phyloP scores from a whole-genome alignment of 2,329 filamentous ascomycete genomes.

The Drechslera avenae region DNA sequence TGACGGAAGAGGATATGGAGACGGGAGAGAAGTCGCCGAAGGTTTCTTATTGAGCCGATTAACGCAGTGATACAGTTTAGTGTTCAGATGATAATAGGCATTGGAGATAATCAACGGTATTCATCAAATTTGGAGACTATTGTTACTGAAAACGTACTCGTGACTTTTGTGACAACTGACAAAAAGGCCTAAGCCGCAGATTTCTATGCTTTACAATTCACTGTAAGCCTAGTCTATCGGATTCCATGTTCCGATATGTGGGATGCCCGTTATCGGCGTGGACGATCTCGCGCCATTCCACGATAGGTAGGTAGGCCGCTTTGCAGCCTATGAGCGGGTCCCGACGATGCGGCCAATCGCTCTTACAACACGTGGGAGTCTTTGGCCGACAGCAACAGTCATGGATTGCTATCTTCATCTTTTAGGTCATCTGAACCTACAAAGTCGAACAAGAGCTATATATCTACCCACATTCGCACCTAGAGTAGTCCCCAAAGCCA shows the following conservation, averaged over 20 bases:
- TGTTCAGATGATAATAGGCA: too few relatives aligned
- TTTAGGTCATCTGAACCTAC: too few relatives aligned
- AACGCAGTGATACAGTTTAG: not conserved
- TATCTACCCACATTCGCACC: too few relatives aligned
- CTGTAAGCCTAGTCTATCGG: not conserved
- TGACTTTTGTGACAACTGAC: too few relatives aligned
- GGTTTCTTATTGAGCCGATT: slow-evolving; percentile 2
- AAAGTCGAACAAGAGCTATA: too few relatives aligned
- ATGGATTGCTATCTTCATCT: not conserved
- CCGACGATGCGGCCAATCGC: not conserved
- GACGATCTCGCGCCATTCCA: not conserved
- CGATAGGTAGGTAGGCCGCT: slow-evolving; percentile 2
- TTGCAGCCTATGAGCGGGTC: not conserved
- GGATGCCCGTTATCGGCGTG: slow-evolving; percentile 8
- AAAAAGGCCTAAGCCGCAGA: too few relatives aligned
- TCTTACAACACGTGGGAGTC: slow-evolving; percentile 2
- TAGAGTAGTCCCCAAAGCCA: too few relatives aligned
- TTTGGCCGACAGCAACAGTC: slow-evolving; percentile 2
- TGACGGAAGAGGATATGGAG: slow-evolving; percentile 19
- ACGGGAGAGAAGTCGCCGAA: slow-evolving; percentile 17
- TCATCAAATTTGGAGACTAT: too few relatives aligned
- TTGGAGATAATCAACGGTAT: too few relatives aligned
- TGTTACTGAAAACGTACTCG: too few relatives aligned
- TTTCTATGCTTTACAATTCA: too few relatives aligned
- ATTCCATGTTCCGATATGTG: slow-evolving; percentile 5